Percentiles rank a stretch among this genome's conserved stretches.
Evolutionary conservation across 2,329 filamentous ascomycete species (phyloP).

Genomic region (Cercospora berteroae): DNA sequence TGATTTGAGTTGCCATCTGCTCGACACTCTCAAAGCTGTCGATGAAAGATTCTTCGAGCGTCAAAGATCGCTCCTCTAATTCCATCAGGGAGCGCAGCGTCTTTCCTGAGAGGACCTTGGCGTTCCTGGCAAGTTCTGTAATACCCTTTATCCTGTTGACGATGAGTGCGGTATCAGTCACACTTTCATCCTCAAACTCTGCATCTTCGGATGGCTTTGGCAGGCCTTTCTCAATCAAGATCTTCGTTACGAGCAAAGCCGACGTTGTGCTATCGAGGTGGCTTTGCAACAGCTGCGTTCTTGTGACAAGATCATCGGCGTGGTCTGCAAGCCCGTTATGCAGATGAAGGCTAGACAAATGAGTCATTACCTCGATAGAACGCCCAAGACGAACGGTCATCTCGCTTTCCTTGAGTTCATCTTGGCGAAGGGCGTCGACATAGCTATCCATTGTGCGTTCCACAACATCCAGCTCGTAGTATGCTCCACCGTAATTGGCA

Average conservation of each 20-base stretch:
- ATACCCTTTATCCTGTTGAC: slow-evolving; percentile 68
- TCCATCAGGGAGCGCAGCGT: slow-evolving; percentile 74
- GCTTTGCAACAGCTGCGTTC: slow-evolving; percentile 71
- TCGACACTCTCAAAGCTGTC: slow-evolving; percentile 71
- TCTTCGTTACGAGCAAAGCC: slow-evolving; percentile 61
- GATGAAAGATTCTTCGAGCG: slow-evolving; percentile 65
- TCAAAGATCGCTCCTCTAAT: slow-evolving; percentile 70
- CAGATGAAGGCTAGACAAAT: slow-evolving; percentile 79
- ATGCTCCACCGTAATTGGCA: slow-evolving; percentile 70
- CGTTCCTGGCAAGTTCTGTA: slow-evolving; percentile 72
- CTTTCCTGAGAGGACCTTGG: slow-evolving; percentile 81
- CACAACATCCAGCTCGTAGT: slow-evolving; percentile 87
- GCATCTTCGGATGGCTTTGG: slow-evolving; percentile 44
- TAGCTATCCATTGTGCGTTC: slow-evolving; percentile 85
- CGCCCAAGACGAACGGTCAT: slow-evolving; percentile 76
- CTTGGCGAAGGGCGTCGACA: slow-evolving; percentile 78
- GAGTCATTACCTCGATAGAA: slow-evolving; percentile 81
- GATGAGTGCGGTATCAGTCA: slow-evolving; percentile 56
- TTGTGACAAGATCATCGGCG: slow-evolving; percentile 77
- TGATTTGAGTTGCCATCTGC: slow-evolving; percentile 61
- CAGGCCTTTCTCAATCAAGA: slow-evolving; percentile 66
- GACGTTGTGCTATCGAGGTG: slow-evolving; percentile 76
- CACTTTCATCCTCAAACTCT: slow-evolving; percentile 63
- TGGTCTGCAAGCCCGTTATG: slow-evolving; percentile 67
- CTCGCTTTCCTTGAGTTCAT: slow-evolving; percentile 81